Base-by-base conservation (phyloP, 1,284 basidiomycete genomes). In the Cryptococcus wingfieldii region DNA sequence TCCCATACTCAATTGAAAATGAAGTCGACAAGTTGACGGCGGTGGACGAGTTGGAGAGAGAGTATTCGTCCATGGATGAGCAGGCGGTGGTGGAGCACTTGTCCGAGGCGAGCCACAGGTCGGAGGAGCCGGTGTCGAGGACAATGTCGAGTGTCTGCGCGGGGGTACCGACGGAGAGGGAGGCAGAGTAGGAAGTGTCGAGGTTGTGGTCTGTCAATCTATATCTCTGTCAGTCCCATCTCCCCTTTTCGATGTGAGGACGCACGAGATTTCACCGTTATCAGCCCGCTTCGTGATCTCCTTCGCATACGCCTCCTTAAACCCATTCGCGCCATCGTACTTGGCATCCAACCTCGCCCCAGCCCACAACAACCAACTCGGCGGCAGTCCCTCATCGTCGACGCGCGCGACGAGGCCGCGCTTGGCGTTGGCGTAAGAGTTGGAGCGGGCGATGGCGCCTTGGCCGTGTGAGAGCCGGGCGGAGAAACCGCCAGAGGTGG, bases 91-190 rank as follows among this genome's bases (percentile, higher is more conserved):
- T 58, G 12, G 60, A 53, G 48, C 67, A 71, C 14, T 47, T 43
- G 13, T 53, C 47, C 14, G 59, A 59, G 18, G 71, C 77, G 34
- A 82, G 65, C 77, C 75, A 77, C 2, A 84, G 70, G 71, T 84
- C 81, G 13, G 81, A 78, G 31, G 80, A 82, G 14, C 82, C 82
- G 10, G 82, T 82, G 65, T 83, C 82, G 43, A 83, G 73, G 28
- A 83, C 79, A 39, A 83, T 78, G 46, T 78, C 75, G 60, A 84
- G 80, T 37, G 68, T 55, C 69, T 84, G 83, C 1, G 68, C 65
- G 10, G 77, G 77, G 7, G 73, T 78, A 27, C 80, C 75, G 51
- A 76, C 60, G 5, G 57, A 59, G 9, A 78, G 61, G 16, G 64
- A 51, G 16, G 64, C 76, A 42, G 74, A 74, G 63, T 77, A 77